phyloP scores from a whole-genome alignment of 495 filamentous ascomycete genomes.

The Massariosphaeria phaeospora region DNA sequence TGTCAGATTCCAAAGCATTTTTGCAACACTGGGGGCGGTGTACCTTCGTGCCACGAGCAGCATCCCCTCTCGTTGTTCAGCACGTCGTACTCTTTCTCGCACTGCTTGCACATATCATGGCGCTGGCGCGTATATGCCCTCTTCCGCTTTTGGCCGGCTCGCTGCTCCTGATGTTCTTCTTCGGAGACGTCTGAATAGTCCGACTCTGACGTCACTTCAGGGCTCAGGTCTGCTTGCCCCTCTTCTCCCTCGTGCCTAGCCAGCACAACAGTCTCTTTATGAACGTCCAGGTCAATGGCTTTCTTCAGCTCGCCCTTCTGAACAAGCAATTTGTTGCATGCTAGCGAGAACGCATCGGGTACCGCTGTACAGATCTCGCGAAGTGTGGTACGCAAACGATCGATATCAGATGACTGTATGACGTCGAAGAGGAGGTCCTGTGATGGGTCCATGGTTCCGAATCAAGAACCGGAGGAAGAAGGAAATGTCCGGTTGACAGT shows the following conservation, averaged over 20 bases:
- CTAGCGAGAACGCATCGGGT: not conserved
- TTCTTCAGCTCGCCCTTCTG: not conserved
- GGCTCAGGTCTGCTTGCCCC: not conserved
- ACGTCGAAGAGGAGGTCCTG: not conserved
- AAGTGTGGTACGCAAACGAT: not conserved
- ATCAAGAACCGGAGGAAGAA: too few relatives aligned
- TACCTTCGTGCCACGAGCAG: conserved; percentile 4
- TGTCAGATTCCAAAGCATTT: too few relatives aligned
- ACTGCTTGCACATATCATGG: not conserved
- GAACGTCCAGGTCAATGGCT: not conserved
- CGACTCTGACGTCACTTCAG: too few relatives aligned
- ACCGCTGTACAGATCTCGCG: not conserved
- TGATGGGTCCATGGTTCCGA: too few relatives aligned
- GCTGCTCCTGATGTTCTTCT: not conserved
- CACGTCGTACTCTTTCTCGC: conserved; percentile 1
- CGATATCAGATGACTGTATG: not conserved
- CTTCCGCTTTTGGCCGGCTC: not conserved
- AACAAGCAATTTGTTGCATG: not conserved
- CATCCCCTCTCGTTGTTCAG: not conserved
- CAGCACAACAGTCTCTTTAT: not conserved
- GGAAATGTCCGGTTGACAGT: too few relatives aligned
- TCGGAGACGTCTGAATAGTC: not conserved
- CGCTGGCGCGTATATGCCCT: conserved; percentile 3
- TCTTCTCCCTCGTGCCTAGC: not conserved
- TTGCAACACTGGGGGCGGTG: too few relatives aligned